A percentile compares a stretch with the other conserved stretches of the same genome.
phyloP scores from a whole-genome alignment of 495 filamentous ascomycete species.

The Xylaria bambusicola region DNA sequence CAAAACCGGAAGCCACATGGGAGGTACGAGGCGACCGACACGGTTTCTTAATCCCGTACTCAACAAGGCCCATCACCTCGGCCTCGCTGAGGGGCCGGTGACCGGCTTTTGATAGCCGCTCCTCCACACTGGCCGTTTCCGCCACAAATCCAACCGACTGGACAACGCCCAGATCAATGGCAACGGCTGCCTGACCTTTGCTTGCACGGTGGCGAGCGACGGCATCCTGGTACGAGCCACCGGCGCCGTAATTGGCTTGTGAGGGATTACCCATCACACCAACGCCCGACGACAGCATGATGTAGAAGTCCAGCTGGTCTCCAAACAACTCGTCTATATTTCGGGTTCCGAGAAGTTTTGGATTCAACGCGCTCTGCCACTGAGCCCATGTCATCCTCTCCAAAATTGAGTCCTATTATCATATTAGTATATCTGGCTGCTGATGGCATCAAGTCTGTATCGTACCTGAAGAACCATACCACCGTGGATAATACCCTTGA shows the following conservation, averaged over 20 bases:
- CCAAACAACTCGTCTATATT: constrained; percentile 46
- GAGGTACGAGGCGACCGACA: neutral
- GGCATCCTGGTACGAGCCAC: constrained; percentile 46
- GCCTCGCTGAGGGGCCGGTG: neutral
- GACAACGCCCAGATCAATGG: constrained; percentile 51
- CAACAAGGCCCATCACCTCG: neutral
- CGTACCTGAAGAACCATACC: constrained; percentile 41
- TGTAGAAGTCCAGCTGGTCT: constrained; percentile 48
- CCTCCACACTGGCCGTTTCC: neutral
- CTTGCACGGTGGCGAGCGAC: constrained; percentile 30
- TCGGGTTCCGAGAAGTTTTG: constrained; percentile 50
- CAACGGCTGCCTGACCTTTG: constrained; percentile 38
- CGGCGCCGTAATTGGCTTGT: constrained; percentile 51
- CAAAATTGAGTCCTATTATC: constrained; percentile 39
- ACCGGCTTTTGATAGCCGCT: neutral
- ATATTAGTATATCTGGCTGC: constrained; percentile 27
- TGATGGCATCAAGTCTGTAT: constrained; percentile 7
- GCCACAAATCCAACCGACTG: constrained; percentile 36
- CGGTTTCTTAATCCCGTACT: neutral
- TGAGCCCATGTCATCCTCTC: constrained; percentile 50
- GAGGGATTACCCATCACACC: constrained; percentile 46
- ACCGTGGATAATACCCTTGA: constrained; percentile 46
- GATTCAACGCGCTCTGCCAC: constrained; percentile 40
- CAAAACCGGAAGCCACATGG: neutral
- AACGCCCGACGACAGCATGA: constrained; percentile 55